Base-by-base conservation (phyloP, 345 rosid genomes). In the Euphorbia pulcherrima region DNA sequence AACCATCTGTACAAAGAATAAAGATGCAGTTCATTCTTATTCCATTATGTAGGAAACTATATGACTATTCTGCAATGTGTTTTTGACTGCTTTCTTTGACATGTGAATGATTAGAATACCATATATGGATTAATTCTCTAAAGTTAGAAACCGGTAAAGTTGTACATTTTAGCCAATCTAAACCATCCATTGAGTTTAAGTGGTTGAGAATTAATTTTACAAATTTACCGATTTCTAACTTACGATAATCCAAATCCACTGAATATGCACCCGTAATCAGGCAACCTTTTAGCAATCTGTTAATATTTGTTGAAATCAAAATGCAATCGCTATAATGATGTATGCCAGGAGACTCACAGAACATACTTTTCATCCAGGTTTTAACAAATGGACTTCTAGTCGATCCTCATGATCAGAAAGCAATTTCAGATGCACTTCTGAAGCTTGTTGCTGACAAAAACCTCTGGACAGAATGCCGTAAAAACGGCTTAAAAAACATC, bases 381-480 rank as follows among this genome's bases (percentile, higher is more conserved):
- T 87, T 87, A 48, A 81, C 81, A 72, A 87, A 87, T 68, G 92
- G 90, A 62, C 82, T 87, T 67, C 80, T 83, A 33, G 78, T 87
- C 2, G 88, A 87, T 60, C 92, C 92, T 35, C 90, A 87, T 78
- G 88, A 85, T 66, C 88, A 85, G 68, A 81, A 78, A 46, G 88
- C 87, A 60, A 77, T 83, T 53, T 81, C 82, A 66, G 89, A 88
- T 3, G 90, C 92, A 44, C 90, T 88, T 53, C 78, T 84, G 67
- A 88, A 85, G 81, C 90, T 88, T 41, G 83, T 85, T 47, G 88
- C 88, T 0, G 88, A 84, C 68, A 88, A 88, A 69, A 77, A 77
- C 68, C 83, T 77, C 62, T 85, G 90, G 92, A 29, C 69, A 14
- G 89, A 84, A 64, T 83, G 92, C 74, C 70, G 82, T n/a, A 82